Base-by-base conservation (phyloP, 306 rosid genomes). In the Mimosa bimucronata region DNA sequence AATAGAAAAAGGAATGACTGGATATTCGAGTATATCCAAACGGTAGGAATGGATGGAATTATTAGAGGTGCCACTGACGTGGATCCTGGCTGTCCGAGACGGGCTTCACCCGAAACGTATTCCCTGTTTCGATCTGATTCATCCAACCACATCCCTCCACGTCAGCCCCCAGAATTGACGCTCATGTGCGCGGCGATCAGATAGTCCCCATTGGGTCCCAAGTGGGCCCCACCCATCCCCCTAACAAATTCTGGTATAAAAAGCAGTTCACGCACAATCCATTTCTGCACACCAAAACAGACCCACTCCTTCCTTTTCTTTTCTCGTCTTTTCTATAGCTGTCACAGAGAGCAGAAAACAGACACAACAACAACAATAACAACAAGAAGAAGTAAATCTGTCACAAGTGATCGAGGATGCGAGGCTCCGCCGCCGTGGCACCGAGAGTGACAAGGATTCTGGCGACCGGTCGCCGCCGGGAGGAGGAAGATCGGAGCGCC, bases 51-150 rank as follows among this genome's bases (percentile, higher is more conserved):
- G 80, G 79, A 73, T 12, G 37, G 78, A 82, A 89, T 90, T 38
- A 92, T 92, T 85, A 86, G 46, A 83, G 21, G 34, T 6, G 25
- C 1, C 5, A 23, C 79, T 89, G 91, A 92, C 91, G 98, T 94
- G 94, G 97, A 90, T 92, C 94, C 92, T 48, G 72, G 96, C 84
- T 86, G 92, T 86, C 87, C 46, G 34, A 69, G 21, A 69, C 0
- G 37, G 62, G 29, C 4, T 38, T 41, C 48, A 77, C 7, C 83
- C 77, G 46, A 18, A 71, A 67, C 50, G 19, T 19, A 5, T 13
- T 31, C 41, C 11, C 57, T 81, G 53, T 52, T 71, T 67, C 45
- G 80, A 87, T 87, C 81, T 12, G 45, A 31, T 2, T 9, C 12
- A 1, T 4, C 87, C 80, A 86, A 86, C 78, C 9, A 0, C 1